Evolutionary conservation across 108 stramenopile genomes (phyloP), one percentile per base, ranked within the genome.

Genomic region (Fragilaria crotonensis): DNA sequence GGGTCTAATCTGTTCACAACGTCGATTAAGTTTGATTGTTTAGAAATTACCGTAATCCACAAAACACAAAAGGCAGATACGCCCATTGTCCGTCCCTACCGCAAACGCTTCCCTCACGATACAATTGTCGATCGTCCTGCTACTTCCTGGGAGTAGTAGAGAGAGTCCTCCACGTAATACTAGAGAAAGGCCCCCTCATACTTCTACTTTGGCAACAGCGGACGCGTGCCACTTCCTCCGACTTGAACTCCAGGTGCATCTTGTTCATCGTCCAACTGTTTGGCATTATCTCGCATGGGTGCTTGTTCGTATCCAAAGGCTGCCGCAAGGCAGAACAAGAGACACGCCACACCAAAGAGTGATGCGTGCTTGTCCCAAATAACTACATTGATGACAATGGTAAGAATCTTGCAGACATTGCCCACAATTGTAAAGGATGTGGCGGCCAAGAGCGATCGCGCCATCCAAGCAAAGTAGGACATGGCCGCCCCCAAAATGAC

Each of bases 321-420:
- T 26, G 88, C 93, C n/a, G 72, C 77, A 2, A 96, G 71, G 71
- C 95, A 96, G 21, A 95, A 46, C 22, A 80, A 63, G 7, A 96
- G 75, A 31, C 84, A 75, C 3, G 67, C 57, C 28, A 91, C 78
- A n/a, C 95, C 95, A 23, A 63, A 57, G 25, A 80, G 72, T 14
- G 73, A 51, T 9, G 96, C 93, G 66, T 96, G 96, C 52, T 96
- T 81, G 60, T 96, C 92, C 92, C 93, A 92, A 45, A 95, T 77
- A 41, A 84, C 41, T 3, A 84, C 45, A 63, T 94, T 94, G 32
- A 92, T 51, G 33, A 89, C 48, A 26, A 96, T 87, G 1, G 93
- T 96, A 44, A 94, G 72, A 47, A 89, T 83, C 62, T 93, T 93
- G 70, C 79, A 80, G 9, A 78, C 65, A 62, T 80, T 80, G 23